These are phyloP conservation scores for slime mould (Dictyostelium discoideum) DNA, from an alignment of 78 protist species.

Conservation along the genomic window dicty_2.7 NC_007090.3:2062001-2062500, in stretches of 20 bases:
- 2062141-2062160: slow-evolving; percentile 90
- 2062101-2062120: slow-evolving; percentile 42
- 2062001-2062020: slow-evolving; percentile 68
- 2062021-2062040: slow-evolving; percentile 89
- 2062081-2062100: slow-evolving; percentile 90
- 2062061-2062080: slow-evolving; percentile 96
- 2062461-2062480: slow-evolving; percentile 96
- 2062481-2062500: slow-evolving; percentile 96
- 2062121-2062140: slow-evolving; percentile 55
- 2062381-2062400: slow-evolving; percentile 96
- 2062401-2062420: slow-evolving; percentile 92
- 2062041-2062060: slow-evolving; percentile 92
- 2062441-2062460: slow-evolving; percentile 94
- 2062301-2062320: slow-evolving; percentile 96
- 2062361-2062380: slow-evolving; percentile 90
- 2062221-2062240: slow-evolving; percentile 93
- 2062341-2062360: slow-evolving; percentile 77
- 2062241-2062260: slow-evolving; percentile 92
- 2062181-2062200: slow-evolving; percentile 88
- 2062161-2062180: slow-evolving; percentile 83
- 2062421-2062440: slow-evolving; percentile 96
- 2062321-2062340: slow-evolving; percentile 95
- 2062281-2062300: slow-evolving; percentile 91
- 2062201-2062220: slow-evolving; percentile 91
- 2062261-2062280: slow-evolving; percentile 94